Evolutionary conservation across 257 asterid species (phyloP).

Genomic region (Solanum ossicruentum): DNA sequence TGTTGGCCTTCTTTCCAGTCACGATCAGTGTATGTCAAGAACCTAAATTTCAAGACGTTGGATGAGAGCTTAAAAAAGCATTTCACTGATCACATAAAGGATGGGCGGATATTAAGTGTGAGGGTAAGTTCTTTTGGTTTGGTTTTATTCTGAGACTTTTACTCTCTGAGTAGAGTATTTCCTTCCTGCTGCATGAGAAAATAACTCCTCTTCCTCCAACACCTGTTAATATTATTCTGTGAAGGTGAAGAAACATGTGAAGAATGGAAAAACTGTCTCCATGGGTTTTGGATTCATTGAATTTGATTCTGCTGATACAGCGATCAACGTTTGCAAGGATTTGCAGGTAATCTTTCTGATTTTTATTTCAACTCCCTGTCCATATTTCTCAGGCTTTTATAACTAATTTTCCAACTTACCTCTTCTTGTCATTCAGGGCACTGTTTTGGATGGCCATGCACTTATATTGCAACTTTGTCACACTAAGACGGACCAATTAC

Average conservation of each 20-base stretch:
- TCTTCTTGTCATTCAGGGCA: conserved; percentile 38
- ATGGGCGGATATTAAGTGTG: conserved; percentile 68
- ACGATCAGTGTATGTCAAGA: conserved; percentile 80
- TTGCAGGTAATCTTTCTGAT: conserved; percentile 40
- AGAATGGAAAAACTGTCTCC: conserved; percentile 80
- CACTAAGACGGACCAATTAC: conserved; percentile 38
- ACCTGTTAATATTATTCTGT: not conserved
- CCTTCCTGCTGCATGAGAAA: not conserved
- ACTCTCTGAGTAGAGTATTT: not conserved
- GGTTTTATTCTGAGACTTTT: not conserved
- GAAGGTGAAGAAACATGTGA: conserved; percentile 79
- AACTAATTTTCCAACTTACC: not conserved
- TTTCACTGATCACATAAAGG: conserved; percentile 56
- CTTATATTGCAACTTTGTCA: conserved; percentile 78
- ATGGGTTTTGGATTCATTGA: conserved; percentile 94
- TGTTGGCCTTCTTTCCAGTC: conserved; percentile 40
- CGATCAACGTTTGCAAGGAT: conserved; percentile 60
- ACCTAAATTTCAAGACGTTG: conserved; percentile 76
- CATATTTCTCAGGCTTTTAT: not conserved
- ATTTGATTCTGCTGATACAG: conserved; percentile 75
- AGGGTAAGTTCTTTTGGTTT: conserved; percentile 43
- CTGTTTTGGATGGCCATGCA: conserved; percentile 93
- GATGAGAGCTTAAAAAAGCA: conserved; percentile 68
- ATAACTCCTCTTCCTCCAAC: not conserved
- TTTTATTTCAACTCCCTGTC: not conserved